Evolutionary conservation across 495 filamentous ascomycete genomes (phyloP).

Genomic region (Xylaria venustula): DNA sequence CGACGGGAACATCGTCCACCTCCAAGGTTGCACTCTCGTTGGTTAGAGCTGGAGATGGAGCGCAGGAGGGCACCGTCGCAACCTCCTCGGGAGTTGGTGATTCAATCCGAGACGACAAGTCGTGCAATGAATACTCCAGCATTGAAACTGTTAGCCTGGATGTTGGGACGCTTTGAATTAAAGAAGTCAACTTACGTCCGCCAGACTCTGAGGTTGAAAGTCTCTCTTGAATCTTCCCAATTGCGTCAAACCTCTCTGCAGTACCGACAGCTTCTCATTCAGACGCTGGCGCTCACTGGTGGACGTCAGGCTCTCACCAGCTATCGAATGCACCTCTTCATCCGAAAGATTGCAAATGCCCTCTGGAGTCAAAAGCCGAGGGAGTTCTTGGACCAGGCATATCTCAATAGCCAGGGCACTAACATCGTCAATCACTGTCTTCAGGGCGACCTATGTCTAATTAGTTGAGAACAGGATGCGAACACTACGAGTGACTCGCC

Average conservation of each 20-base stretch:
- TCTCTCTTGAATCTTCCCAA: not conserved
- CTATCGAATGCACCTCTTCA: slow-evolving; percentile 20
- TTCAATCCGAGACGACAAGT: not conserved
- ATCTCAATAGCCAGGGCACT: slow-evolving; percentile 51
- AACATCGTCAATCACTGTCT: no score
- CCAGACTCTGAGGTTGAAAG: not conserved
- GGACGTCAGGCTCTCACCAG: slow-evolving; percentile 21
- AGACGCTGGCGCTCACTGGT: not conserved
- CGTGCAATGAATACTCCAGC: not conserved
- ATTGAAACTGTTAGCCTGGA: not conserved
- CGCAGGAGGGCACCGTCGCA: no score
- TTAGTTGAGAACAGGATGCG: not conserved
- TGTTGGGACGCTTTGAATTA: not conserved
- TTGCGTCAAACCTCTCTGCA: not conserved
- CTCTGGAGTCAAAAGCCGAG: slow-evolving; percentile 33
- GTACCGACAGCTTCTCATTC: not conserved
- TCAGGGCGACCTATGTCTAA: slow-evolving; percentile 44
- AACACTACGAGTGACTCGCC: slow-evolving; percentile 12
- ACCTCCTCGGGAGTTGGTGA: not conserved
- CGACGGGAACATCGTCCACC: no score
- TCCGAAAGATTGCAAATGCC: slow-evolving; percentile 26
- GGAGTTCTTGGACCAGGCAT: slow-evolving; percentile 40
- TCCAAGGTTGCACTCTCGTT: no score
- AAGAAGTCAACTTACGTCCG: not conserved
- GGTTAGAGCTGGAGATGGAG: no score